Conservation (phyloP, 2,329 filamentous ascomycete species). For the Penicillium italicum region DNA sequence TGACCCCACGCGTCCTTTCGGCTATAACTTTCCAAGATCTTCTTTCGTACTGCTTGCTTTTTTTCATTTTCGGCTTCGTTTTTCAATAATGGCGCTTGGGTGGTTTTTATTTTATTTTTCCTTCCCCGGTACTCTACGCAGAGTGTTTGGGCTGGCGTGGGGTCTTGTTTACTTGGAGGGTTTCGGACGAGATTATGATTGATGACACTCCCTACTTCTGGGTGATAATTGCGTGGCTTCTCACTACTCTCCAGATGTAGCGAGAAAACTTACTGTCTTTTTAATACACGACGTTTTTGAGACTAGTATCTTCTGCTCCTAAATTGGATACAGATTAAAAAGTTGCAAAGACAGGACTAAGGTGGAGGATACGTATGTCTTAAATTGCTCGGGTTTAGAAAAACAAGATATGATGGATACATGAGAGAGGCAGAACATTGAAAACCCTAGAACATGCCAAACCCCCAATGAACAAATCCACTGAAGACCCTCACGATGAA, state of each 20-base stretch:
- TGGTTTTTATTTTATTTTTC: neutral
- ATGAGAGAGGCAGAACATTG: neutral
- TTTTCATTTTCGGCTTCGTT: neutral
- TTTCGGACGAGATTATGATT: slow-evolving; percentile 20
- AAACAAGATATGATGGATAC: neutral
- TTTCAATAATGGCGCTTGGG: neutral
- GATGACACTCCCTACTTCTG: slow-evolving; percentile 14
- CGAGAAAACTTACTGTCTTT: neutral
- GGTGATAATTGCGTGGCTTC: neutral
- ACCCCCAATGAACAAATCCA: slow-evolving; percentile 1
- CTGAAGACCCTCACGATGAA: neutral
- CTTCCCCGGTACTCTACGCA: neutral
- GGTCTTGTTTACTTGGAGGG: neutral
- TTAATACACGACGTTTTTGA: neutral
- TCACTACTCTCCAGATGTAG: neutral
- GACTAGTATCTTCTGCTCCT: slow-evolving; percentile 1
- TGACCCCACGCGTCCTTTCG: slow-evolving; percentile 11
- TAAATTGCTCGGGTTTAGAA: neutral
- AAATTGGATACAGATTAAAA: neutral
- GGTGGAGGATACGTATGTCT: neutral
- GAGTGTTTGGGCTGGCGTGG: slow-evolving; percentile 4
- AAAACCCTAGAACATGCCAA: neutral
- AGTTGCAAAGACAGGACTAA: neutral
- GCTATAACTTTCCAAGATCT: neutral
- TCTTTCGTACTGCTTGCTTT: neutral